Conservation (phyloP, 2,329 filamentous ascomycete genomes). For the Ophiostoma ips region DNA sequence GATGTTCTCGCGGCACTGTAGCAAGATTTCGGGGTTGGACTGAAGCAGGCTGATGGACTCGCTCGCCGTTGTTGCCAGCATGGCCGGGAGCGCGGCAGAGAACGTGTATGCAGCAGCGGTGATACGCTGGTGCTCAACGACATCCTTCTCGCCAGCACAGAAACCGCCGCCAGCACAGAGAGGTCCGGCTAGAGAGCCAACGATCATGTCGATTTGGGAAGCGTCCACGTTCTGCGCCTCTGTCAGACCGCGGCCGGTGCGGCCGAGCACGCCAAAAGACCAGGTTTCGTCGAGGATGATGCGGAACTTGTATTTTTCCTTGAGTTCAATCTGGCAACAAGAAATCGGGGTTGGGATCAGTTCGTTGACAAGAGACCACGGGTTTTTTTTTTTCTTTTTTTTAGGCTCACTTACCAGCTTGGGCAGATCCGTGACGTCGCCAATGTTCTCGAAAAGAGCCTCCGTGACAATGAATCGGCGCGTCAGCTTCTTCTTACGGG, state of each 20-base stretch:
- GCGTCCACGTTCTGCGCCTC: constrained; percentile 96
- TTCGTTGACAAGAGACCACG: neutral
- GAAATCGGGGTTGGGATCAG: neutral
- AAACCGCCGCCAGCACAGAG: constrained; percentile 90
- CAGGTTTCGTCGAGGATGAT: constrained; percentile 94
- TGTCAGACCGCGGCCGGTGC: constrained; percentile 81
- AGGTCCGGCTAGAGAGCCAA: constrained; percentile 80
- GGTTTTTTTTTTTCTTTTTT: too few species aligned
- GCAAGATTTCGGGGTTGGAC: constrained; percentile 69
- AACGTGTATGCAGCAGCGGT: constrained; percentile 87
- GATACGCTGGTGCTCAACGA: constrained; percentile 92
- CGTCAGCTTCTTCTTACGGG: constrained; percentile 71
- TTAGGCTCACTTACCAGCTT: constrained; percentile 38
- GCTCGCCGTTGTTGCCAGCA: constrained; percentile 89
- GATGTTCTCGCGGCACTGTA: constrained; percentile 72
- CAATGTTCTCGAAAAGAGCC: constrained; percentile 80
- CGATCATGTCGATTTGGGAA: constrained; percentile 89
- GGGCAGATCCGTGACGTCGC: constrained; percentile 72
- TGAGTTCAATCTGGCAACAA: constrained; percentile 61
- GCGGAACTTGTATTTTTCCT: constrained; percentile 94
- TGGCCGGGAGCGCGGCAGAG: constrained; percentile 84
- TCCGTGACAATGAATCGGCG: constrained; percentile 93
- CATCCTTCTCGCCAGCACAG: constrained; percentile 80
- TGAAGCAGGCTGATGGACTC: constrained; percentile 81
- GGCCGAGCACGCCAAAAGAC: constrained; percentile 88